Conservation (phyloP, 1,284 basidiomycete genomes). For the Gomphus sp. region DNA sequence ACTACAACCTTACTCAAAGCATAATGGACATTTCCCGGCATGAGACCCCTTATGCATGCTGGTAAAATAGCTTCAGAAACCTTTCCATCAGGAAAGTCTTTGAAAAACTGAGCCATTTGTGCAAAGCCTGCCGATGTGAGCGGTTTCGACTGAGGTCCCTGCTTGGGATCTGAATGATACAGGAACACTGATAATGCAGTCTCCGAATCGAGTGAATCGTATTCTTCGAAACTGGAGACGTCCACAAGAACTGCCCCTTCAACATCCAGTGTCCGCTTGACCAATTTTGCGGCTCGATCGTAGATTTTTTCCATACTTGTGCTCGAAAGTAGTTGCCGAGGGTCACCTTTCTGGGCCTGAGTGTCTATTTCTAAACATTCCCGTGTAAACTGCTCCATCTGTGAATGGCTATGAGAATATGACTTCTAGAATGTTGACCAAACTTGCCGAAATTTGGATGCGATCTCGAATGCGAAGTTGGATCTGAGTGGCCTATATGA, state of each 20-base stretch:
- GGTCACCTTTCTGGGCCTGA: slow-evolving; percentile 29
- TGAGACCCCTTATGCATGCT: slow-evolving; percentile 64
- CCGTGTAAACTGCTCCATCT: slow-evolving; percentile 93
- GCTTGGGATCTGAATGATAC: slow-evolving; percentile 35
- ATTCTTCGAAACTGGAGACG: slow-evolving; percentile 83
- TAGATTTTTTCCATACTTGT: slow-evolving; percentile 76
- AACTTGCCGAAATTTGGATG: slow-evolving; percentile 75
- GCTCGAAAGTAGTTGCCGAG: slow-evolving; percentile 7
- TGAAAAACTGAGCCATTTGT: slow-evolving; percentile 67
- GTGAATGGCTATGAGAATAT: background rate
- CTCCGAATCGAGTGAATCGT: slow-evolving; percentile 65
- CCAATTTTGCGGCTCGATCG: slow-evolving; percentile 77
- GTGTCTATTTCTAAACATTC: slow-evolving; percentile 91
- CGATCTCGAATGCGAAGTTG: slow-evolving; percentile 85
- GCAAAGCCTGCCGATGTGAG: slow-evolving; percentile 64
- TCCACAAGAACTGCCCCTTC: slow-evolving; percentile 91
- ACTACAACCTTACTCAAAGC: slow-evolving; percentile 55
- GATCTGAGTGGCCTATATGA: slow-evolving; percentile 38
- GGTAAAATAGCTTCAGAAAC: slow-evolving; percentile 81
- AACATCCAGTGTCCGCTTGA: slow-evolving; percentile 83
- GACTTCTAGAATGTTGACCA: background rate
- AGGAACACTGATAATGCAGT: slow-evolving; percentile 56
- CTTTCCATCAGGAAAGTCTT: slow-evolving; percentile 72
- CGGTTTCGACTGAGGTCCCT: slow-evolving; percentile 32
- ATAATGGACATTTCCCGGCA: slow-evolving; percentile 76